phyloP scores from a whole-genome alignment of 2,329 filamentous ascomycete genomes.

The Fusarium paranaense region DNA sequence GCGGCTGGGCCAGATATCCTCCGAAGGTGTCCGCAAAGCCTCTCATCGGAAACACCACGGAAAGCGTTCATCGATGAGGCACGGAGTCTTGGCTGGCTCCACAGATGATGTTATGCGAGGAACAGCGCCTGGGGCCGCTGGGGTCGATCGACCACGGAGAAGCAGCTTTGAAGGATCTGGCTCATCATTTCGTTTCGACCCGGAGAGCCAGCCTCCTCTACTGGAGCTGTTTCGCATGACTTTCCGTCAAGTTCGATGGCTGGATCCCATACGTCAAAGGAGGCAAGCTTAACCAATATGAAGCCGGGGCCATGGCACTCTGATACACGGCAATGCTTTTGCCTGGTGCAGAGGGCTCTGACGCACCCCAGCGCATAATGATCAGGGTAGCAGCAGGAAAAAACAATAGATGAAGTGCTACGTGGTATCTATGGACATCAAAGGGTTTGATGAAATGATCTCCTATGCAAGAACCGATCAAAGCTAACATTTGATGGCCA shows the following conservation, averaged over 20 bases:
- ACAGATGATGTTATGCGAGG: constrained; percentile 36
- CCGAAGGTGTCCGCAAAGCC: constrained; percentile 4
- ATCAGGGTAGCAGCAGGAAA: background rate
- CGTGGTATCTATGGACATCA: background rate
- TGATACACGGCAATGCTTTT: constrained; percentile 42
- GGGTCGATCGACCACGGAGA: constrained; percentile 2
- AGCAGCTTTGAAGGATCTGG: constrained; percentile 8
- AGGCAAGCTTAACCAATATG: constrained; percentile 16
- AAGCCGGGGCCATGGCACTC: constrained; percentile 16
- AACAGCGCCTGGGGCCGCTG: constrained; percentile 1
- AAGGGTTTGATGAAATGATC: constrained; percentile 3
- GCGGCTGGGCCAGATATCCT: constrained; percentile 3
- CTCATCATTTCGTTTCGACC: constrained; percentile 36
- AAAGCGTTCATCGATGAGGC: constrained; percentile 17
- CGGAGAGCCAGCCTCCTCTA: constrained; percentile 17
- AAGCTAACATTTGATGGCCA: constrained; percentile 10
- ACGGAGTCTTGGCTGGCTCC: constrained; percentile 25
- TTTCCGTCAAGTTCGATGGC: constrained; percentile 19
- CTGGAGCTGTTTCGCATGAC: constrained; percentile 15
- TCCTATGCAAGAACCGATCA: constrained; percentile 17
- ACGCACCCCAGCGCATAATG: constrained; percentile 20
- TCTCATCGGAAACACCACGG: constrained; percentile 8
- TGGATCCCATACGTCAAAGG: constrained; percentile 11
- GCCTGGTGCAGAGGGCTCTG: constrained; percentile 29
- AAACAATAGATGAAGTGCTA: background rate